Evolutionary conservation across 2,329 filamentous ascomycete genomes (phyloP).

Genomic region (Blastomyces gilchristii): DNA sequence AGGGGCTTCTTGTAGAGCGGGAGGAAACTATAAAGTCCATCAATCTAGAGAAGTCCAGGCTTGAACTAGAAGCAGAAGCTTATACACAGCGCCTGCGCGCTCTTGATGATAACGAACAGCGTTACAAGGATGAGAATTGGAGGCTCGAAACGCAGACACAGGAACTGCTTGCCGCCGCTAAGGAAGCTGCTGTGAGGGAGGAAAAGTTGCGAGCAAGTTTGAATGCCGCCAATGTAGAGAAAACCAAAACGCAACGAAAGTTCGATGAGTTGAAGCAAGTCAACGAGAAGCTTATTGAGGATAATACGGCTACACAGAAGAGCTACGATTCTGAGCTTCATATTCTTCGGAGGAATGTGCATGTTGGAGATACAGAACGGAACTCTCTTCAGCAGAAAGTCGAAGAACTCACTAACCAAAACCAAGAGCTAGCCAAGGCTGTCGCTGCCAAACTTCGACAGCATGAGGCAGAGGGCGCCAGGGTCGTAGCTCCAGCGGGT

Average conservation of each 20-base stretch:
- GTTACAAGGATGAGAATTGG: slow-evolving; percentile 99
- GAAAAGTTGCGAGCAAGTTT: slow-evolving; percentile 68
- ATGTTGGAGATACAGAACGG: slow-evolving; percentile 67
- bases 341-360: slow-evolving; percentile 68
- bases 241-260: slow-evolving; percentile 68
- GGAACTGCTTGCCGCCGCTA: slow-evolving; percentile 62
- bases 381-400: slow-evolving; percentile 71
- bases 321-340: slow-evolving; percentile 84
- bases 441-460: slow-evolving; percentile 63
- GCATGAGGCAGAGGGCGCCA: slow-evolving; percentile 53
- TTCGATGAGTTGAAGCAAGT: slow-evolving; percentile 78
- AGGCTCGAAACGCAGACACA: slow-evolving; percentile 87
- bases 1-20: slow-evolving; percentile 72
- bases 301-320: slow-evolving; percentile 65
- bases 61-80: slow-evolving; percentile 73
- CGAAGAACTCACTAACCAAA: slow-evolving; percentile 78
- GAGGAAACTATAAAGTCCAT: slow-evolving; percentile 73
- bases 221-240: slow-evolving; percentile 60
- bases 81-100: slow-evolving; percentile 69
- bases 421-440: slow-evolving; percentile 79
- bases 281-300: slow-evolving; percentile 69
- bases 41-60: slow-evolving; percentile 61
- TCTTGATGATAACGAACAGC: slow-evolving; percentile 86
- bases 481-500: slow-evolving; percentile 51
- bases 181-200: slow-evolving; percentile 70